These are phyloP conservation scores for Pseudonectria foliicola DNA, from an alignment of 2,329 filamentous ascomycete genomes.

Conservation along the genomic window DNA sequence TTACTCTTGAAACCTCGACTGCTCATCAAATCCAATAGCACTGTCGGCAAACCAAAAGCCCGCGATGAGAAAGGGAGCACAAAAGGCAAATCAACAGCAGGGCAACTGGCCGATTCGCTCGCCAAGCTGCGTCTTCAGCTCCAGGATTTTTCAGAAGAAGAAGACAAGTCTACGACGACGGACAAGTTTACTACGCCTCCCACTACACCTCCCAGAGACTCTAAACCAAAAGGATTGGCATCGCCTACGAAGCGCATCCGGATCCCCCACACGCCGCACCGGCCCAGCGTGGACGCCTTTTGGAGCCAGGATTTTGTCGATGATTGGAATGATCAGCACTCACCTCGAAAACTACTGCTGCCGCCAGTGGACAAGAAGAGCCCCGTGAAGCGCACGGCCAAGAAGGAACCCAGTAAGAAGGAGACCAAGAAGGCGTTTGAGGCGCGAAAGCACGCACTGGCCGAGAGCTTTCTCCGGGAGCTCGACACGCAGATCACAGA, in stretches of 20 bases:
- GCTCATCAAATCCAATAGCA: background rate
- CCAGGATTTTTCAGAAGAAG: constrained; percentile 17
- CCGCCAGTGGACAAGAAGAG: constrained; percentile 22
- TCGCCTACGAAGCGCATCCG: constrained; percentile 26
- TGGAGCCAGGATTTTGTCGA: constrained; percentile 54
- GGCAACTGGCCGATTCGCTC: constrained; percentile 18
- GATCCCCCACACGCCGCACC: constrained; percentile 49
- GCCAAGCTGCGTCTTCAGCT: constrained; percentile 19
- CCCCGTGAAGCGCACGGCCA: constrained; percentile 24
- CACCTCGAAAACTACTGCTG: constrained; percentile 38
- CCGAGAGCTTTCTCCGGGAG: constrained; percentile 56
- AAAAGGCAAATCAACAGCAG: constrained; percentile 6
- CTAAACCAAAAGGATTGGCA: constrained; percentile 13
- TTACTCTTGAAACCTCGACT: constrained; percentile 3
- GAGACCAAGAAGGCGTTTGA: constrained; percentile 54
- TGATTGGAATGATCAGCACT: constrained; percentile 58
- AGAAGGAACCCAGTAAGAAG: constrained; percentile 29
- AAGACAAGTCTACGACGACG: constrained; percentile 6
- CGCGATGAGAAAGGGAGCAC: background rate
- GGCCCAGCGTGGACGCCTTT: constrained; percentile 48
- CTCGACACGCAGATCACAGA: constrained; percentile 60
- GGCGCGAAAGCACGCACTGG: constrained; percentile 53
- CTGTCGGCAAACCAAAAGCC: too few relatives aligned
- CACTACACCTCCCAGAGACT: constrained; percentile 12
- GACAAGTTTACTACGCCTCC: constrained; percentile 15